phyloP scores from a whole-genome alignment of 148 eudicot genomes.

The Camellia sinensis region DNA sequence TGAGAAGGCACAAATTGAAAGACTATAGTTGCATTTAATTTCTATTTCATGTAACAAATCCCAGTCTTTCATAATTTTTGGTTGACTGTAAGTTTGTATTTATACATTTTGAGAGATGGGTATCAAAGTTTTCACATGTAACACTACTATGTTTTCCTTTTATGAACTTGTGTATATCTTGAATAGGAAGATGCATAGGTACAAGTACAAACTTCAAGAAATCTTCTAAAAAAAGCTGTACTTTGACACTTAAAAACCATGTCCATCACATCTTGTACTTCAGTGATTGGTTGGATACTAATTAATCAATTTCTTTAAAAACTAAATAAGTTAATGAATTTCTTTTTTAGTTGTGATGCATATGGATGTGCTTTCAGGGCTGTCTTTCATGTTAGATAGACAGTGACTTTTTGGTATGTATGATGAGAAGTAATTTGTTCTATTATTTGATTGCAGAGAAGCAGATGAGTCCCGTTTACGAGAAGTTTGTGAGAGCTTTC shows the following conservation, averaged over 20 bases:
- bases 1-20: neutral
- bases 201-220: neutral
- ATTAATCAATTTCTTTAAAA: neutral
- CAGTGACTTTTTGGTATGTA: too few relatives aligned
- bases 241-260: neutral
- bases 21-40: neutral
- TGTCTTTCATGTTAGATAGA: neutral
- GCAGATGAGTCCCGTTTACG: slow-evolving; percentile 89
- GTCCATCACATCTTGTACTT: neutral
- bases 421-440: neutral
- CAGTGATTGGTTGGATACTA: neutral
- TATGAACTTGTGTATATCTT: neutral
- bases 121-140: neutral
- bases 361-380: neutral
- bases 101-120: neutral
- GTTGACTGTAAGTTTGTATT: neutral
- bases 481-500: slow-evolving; percentile 92
- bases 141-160: neutral
- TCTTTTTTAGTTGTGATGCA: neutral
- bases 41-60: neutral
- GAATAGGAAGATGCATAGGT: neutral
- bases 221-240: neutral
- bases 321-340: neutral
- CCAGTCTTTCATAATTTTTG: neutral
- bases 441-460: slow-evolving; percentile 53